These are phyloP conservation scores for Podila horticola DNA, from an alignment of 192 early-diverging fungal species.

Conservation along the genomic window DNA sequence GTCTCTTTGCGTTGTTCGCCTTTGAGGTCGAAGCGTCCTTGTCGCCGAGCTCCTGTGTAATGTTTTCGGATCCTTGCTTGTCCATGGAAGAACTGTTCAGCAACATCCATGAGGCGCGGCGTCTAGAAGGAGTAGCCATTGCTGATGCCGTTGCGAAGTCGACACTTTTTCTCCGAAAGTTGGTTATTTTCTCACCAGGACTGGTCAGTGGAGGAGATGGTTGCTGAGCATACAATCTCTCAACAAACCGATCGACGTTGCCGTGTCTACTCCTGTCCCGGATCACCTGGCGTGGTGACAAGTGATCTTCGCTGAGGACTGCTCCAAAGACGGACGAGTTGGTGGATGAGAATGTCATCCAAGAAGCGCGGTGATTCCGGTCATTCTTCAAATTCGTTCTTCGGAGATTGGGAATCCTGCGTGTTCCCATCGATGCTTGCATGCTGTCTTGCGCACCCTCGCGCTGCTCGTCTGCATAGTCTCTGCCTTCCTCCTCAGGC, in stretches of 20 bases:
- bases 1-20: neutral
- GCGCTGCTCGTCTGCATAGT: neutral
- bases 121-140: neutral
- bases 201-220: neutral
- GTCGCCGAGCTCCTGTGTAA: no score
- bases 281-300: neutral
- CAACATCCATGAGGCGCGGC: neutral
- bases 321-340: conserved; percentile 40
- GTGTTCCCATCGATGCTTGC: neutral
- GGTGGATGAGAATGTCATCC: conserved; percentile 44
- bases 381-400: conserved; percentile 13
- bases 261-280: neutral
- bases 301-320: conserved; percentile 7
- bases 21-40: no score
- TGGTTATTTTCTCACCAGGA: neutral
- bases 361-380: conserved; percentile 20
- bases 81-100: neutral
- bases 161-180: neutral
- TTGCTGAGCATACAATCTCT: neutral
- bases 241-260: neutral
- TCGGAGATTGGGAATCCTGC: conserved; percentile 8
- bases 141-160: neutral
- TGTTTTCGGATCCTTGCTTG: neutral
- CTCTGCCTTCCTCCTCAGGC: neutral
- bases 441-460: neutral